Conservation (phyloP, 768 basidiomycete genomes). For the Aureoboletus auriporus region DNA sequence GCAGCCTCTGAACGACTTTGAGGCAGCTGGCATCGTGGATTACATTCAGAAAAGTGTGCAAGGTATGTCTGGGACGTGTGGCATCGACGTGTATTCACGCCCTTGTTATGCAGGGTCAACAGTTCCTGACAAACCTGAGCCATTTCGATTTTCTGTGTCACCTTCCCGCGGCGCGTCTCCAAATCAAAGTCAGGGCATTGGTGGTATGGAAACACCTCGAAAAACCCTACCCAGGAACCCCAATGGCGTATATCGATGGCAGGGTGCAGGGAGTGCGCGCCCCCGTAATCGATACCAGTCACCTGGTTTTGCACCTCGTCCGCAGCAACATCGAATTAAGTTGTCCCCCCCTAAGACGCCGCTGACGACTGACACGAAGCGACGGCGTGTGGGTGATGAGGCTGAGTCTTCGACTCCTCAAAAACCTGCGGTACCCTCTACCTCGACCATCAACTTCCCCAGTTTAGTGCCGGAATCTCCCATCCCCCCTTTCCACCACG, state of each 20-base stretch:
- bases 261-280: slow-evolving; percentile 73
- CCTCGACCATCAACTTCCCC: slow-evolving; percentile 23
- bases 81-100: slow-evolving; percentile 13
- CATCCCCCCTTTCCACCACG: slow-evolving; percentile 28
- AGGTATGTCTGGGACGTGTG: slow-evolving; percentile 30
- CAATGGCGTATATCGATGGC: slow-evolving; percentile 70
- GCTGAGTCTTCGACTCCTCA: slow-evolving; percentile 34
- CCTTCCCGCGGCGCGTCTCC: slow-evolving; percentile 31
- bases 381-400: slow-evolving; percentile 55
- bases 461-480: slow-evolving; percentile 30
- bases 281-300: slow-evolving; percentile 67
- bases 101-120: slow-evolving; percentile 20
- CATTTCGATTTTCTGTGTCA: slow-evolving; percentile 59
- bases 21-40: slow-evolving; percentile 52
- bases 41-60: slow-evolving; percentile 50
- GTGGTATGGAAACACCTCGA: slow-evolving; percentile 34
- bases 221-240: slow-evolving; percentile 66
- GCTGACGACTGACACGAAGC: slow-evolving; percentile 48
- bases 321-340: slow-evolving; percentile 43
- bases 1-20: slow-evolving; percentile 46
- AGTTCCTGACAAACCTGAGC: slow-evolving; percentile 40
- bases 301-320: slow-evolving; percentile 63
- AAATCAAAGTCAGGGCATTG: slow-evolving; percentile 9
- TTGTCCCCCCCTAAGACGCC: slow-evolving; percentile 37
- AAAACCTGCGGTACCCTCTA: slow-evolving; percentile 25